Evolutionary conservation across 2,329 filamentous ascomycete genomes (phyloP).

Genomic region (Dothistroma pini): DNA sequence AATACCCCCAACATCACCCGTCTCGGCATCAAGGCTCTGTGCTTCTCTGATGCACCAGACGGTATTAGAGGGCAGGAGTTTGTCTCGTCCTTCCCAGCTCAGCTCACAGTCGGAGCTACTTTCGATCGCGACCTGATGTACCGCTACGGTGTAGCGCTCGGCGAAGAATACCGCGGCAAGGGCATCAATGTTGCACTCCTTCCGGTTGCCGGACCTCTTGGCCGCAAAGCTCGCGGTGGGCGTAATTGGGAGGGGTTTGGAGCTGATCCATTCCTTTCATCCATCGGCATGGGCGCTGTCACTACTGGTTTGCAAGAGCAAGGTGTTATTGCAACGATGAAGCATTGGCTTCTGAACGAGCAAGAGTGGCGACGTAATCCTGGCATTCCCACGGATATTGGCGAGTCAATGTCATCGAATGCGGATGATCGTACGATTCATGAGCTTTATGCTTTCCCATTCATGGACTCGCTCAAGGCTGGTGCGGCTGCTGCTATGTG

Average conservation of each 20-base stretch:
- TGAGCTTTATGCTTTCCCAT: constrained; percentile 41
- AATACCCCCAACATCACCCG: constrained; percentile 69
- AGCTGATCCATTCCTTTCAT: constrained; percentile 61
- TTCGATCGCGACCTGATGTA: constrained; percentile 56
- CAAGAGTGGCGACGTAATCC: constrained; percentile 55
- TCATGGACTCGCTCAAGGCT: constrained; percentile 50
- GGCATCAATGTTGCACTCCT: constrained; percentile 49
- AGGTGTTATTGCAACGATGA: constrained; percentile 40
- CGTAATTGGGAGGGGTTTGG: constrained; percentile 59
- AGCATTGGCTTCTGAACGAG: constrained; percentile 53
- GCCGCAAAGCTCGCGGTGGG: constrained; percentile 27
- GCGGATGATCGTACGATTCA: constrained; percentile 59
- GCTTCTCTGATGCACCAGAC: constrained; percentile 25
- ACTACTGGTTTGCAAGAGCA: constrained; percentile 51
- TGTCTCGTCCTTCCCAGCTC: constrained; percentile 72
- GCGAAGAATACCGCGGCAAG: constrained; percentile 36
- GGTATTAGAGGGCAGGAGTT: constrained; percentile 71
- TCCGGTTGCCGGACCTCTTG: constrained; percentile 62
- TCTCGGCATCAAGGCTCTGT: constrained; percentile 62
- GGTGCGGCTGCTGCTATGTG: constrained; percentile 52
- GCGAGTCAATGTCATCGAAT: constrained; percentile 49
- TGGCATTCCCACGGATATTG: constrained; percentile 8
- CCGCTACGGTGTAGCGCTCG: constrained; percentile 51
- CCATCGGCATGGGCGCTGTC: constrained; percentile 46
- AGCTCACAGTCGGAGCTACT: constrained; percentile 55